A percentile compares a stretch with the other conserved stretches of the same genome.
Conservation (phyloP, 345 rosid genomes). For the Melastoma malabathricum region DNA sequence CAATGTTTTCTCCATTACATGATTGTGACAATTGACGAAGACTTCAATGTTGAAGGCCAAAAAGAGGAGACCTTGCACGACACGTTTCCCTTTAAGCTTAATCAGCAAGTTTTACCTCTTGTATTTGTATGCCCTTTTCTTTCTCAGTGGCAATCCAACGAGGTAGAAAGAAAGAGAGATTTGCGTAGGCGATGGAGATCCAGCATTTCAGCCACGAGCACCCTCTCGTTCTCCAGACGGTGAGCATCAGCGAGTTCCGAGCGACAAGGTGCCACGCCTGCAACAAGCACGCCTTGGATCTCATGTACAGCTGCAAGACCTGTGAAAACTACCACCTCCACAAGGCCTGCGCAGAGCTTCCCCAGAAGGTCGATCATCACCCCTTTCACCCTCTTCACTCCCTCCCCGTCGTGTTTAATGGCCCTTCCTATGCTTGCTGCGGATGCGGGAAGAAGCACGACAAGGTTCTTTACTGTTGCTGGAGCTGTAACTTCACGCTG, state of each 20-base stretch:
- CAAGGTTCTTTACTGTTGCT: conserved; percentile 1
- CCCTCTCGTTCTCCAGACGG: background rate
- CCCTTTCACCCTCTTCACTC: background rate
- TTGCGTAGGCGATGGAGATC: background rate
- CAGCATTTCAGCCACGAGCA: conserved; percentile 6
- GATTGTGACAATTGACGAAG: too few species aligned
- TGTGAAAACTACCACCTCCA: background rate
- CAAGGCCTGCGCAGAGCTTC: conserved; percentile 2
- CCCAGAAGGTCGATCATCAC: background rate
- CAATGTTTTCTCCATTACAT: too few species aligned
- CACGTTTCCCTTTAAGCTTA: too few species aligned
- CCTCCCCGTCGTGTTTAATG: background rate
- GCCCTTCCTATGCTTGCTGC: conserved; percentile 1
- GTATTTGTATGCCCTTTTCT: background rate
- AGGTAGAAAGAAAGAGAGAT: background rate
- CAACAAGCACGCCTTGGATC: background rate
- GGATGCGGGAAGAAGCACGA: conserved; percentile 4
- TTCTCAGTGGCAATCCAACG: background rate
- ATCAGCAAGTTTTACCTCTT: too few species aligned
- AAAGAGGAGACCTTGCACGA: too few species aligned
- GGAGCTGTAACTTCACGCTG: conserved; percentile 3
- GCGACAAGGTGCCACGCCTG: background rate
- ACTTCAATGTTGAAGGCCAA: too few species aligned
- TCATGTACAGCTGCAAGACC: background rate
- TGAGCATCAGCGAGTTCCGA: background rate